phyloP scores from a whole-genome alignment of 352 stramenopile species.

The Elongisporangium anandrum region DNA sequence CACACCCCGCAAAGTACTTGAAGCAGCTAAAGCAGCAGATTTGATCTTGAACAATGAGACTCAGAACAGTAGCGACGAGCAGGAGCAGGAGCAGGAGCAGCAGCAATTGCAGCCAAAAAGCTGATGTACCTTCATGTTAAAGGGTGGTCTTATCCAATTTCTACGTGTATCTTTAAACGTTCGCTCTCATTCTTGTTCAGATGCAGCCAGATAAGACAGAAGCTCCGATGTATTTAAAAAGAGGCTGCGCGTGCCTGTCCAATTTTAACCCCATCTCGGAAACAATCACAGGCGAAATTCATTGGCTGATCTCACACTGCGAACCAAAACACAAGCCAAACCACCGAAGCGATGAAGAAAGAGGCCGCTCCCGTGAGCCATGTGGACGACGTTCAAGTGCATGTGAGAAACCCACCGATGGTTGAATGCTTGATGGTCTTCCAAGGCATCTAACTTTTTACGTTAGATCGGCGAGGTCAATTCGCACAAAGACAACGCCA shows the following conservation, averaged over 20 bases:
- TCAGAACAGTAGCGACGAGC: neutral
- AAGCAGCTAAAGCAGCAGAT: slow-evolving; percentile 43
- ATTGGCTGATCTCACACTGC: neutral
- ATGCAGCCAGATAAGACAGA: neutral
- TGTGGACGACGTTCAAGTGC: slow-evolving; percentile 16
- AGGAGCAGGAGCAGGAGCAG: neutral
- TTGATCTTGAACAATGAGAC: slow-evolving; percentile 31
- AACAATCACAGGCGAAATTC: slow-evolving; percentile 3
- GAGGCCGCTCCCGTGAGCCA: slow-evolving; percentile 11
- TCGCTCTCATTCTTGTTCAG: too few species aligned
- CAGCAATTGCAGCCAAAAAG: neutral
- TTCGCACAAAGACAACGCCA: slow-evolving; percentile 1
- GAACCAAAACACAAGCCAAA: neutral
- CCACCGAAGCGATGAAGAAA: slow-evolving; percentile 16
- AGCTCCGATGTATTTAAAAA: neutral
- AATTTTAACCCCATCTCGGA: neutral
- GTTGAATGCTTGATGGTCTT: neutral
- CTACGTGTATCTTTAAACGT: too few species aligned
- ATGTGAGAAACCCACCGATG: slow-evolving; percentile 6
- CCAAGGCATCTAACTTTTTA: neutral
- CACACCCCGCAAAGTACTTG: slow-evolving; percentile 49
- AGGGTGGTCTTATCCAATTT: neutral
- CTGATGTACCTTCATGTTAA: neutral
- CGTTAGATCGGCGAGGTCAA: slow-evolving; percentile 8
- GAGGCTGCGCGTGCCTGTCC: neutral